Conservation (phyloP, 768 basidiomycete species). For the Hydnum rufescens region DNA sequence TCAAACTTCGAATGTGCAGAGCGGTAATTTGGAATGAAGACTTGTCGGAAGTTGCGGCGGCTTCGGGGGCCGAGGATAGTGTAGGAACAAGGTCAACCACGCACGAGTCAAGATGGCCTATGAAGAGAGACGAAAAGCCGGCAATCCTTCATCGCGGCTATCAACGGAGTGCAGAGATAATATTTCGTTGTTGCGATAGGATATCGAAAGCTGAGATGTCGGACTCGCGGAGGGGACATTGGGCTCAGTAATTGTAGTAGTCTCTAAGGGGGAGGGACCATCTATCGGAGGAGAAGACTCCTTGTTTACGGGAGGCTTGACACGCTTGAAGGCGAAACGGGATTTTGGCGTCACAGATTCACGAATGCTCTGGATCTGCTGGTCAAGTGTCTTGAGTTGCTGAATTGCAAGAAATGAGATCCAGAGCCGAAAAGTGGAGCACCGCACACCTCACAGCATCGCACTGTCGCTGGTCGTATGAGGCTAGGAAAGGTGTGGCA, state of each 20-base stretch:
- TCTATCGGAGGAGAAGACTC: not conserved
- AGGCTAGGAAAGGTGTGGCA: conserved; percentile 42
- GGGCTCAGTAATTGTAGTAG: not conserved
- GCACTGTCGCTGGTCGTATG: conserved; percentile 55
- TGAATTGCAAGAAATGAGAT: conserved; percentile 16
- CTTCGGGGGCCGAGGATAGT: not conserved
- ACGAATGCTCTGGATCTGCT: conserved; percentile 31
- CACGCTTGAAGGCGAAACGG: conserved; percentile 46
- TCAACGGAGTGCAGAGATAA: not conserved
- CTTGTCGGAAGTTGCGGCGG: not conserved
- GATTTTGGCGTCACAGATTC: conserved; percentile 27
- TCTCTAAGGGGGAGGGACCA: conserved; percentile 10
- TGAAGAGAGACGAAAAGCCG: conserved; percentile 22
- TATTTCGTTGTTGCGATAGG: not conserved
- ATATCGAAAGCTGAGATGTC: not conserved
- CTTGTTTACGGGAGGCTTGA: not conserved
- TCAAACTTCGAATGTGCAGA: conserved; percentile 42
- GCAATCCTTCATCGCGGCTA: not conserved
- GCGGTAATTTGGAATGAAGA: conserved; percentile 20
- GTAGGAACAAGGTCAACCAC: conserved; percentile 37
- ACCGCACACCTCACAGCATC: conserved; percentile 31
- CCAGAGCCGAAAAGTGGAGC: not conserved
- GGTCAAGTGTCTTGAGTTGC: conserved; percentile 50
- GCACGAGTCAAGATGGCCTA: conserved; percentile 47
- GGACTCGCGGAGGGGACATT: not conserved